Conservation (phyloP, 2,329 filamentous ascomycete species). For the Colletotrichum euphorbiae region DNA sequence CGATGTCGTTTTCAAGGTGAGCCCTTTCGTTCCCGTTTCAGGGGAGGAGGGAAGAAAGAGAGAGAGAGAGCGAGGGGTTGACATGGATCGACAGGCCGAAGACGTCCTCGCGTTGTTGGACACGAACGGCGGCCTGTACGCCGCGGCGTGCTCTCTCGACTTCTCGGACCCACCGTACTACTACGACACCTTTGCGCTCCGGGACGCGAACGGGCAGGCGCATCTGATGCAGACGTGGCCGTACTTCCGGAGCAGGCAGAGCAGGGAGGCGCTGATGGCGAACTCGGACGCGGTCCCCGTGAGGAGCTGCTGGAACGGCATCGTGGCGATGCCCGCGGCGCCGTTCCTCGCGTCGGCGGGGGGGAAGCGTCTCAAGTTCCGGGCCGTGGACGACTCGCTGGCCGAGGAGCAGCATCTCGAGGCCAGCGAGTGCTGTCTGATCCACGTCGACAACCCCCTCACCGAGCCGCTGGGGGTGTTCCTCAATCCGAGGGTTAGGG, state of each 20-base stretch:
- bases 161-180: constrained; percentile 65
- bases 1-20: constrained; percentile 71
- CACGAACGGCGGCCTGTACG: constrained; percentile 69
- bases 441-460: constrained; percentile 77
- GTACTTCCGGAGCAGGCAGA: constrained; percentile 64
- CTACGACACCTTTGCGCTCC: constrained; percentile 73
- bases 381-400: constrained; percentile 72
- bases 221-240: constrained; percentile 68
- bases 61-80: background rate
- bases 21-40: constrained; percentile 27
- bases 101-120: constrained; percentile 67
- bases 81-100: constrained; percentile 53
- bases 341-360: constrained; percentile 62
- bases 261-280: constrained; percentile 64
- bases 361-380: constrained; percentile 63
- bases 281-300: constrained; percentile 60
- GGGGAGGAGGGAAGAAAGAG: background rate
- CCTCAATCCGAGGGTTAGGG: constrained; percentile 76
- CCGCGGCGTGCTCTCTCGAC: constrained; percentile 72
- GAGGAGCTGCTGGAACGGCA: constrained; percentile 60
- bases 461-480: constrained; percentile 67
- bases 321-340: constrained; percentile 63
- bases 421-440: constrained; percentile 83
- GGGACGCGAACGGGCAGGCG: constrained; percentile 63
- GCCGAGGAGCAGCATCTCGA: constrained; percentile 71